Percentiles rank a stretch among this genome's conserved stretches.
Conservation (phyloP, 2,329 filamentous ascomycete genomes). For the Escovopsis sp. region DNA sequence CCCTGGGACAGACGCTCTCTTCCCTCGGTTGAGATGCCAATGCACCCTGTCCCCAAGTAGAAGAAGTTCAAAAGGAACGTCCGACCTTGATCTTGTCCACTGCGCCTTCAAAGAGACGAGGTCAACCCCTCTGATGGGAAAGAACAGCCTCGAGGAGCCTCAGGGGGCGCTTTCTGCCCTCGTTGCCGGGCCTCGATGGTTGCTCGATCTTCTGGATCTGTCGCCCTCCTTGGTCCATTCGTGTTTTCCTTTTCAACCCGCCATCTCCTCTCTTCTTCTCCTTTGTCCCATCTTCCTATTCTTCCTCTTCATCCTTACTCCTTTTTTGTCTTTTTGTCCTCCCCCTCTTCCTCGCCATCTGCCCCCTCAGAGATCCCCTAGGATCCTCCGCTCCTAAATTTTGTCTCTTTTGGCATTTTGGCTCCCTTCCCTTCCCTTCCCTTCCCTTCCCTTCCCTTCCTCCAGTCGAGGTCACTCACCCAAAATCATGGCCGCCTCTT, state of each 20-base stretch:
- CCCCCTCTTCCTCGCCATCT: background rate
- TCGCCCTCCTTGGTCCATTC: background rate
- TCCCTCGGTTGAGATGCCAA: no score
- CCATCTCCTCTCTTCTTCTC: background rate
- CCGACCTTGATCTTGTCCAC: background rate
- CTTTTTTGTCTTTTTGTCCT: no score
- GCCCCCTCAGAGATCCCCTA: background rate
- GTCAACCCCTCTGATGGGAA: background rate
- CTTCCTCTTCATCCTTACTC: background rate
- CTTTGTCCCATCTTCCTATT: background rate
- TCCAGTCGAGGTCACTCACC: background rate
- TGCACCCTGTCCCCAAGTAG: no score
- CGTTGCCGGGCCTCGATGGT: no score
- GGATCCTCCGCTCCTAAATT: background rate
- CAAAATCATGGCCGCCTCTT: conserved; percentile 9
- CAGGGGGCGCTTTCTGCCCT: background rate
- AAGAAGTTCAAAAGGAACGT: background rate
- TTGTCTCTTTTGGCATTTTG: conserved; percentile 1
- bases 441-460: background rate
- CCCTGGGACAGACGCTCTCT: no score
- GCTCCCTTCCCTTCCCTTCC: background rate
- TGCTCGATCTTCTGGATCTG: background rate
- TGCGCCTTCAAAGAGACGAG: background rate
- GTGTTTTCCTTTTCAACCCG: background rate
- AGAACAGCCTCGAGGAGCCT: background rate